Percentiles rank a stretch among this genome's conserved stretches.
Conservation (phyloP, 345 rosid species). For the Atalantia buxifolia region DNA sequence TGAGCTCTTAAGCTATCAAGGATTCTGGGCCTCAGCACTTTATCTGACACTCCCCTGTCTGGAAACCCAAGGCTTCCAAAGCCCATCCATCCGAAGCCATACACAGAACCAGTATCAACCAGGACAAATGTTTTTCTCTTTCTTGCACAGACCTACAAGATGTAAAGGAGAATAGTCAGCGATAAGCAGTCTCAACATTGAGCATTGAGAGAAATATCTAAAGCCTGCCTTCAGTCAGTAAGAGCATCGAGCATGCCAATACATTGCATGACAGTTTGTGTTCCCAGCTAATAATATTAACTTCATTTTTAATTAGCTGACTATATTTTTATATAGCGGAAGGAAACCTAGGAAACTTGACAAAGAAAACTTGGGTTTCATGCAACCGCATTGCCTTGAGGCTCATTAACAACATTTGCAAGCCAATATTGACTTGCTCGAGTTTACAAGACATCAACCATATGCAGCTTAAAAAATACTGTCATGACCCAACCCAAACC, state of each 20-base stretch:
- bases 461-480: not conserved
- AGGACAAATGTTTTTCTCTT: conserved; percentile 92
- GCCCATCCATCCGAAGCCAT: conserved; percentile 90
- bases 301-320: not conserved
- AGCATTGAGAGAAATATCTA: not conserved
- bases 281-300: not conserved
- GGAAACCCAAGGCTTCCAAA: conserved; percentile 93
- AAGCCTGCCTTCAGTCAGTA: not conserved
- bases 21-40: conserved; percentile 66
- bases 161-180: not conserved
- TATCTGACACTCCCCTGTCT: conserved; percentile 69
- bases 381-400: not conserved
- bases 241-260: not conserved
- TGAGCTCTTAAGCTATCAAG: conserved; percentile 68
- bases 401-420: not conserved
- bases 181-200: not conserved
- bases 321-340: not conserved
- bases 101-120: conserved; percentile 65
- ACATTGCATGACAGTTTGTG: not conserved
- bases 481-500: too few species aligned
- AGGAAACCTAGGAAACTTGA: not conserved
- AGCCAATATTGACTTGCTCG: not conserved
- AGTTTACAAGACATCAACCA: not conserved
- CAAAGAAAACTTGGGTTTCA: not conserved
- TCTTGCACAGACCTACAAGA: conserved; percentile 83